phyloP scores from a whole-genome alignment of 2,329 filamentous ascomycete species.

The Penicillium sumatraense region DNA sequence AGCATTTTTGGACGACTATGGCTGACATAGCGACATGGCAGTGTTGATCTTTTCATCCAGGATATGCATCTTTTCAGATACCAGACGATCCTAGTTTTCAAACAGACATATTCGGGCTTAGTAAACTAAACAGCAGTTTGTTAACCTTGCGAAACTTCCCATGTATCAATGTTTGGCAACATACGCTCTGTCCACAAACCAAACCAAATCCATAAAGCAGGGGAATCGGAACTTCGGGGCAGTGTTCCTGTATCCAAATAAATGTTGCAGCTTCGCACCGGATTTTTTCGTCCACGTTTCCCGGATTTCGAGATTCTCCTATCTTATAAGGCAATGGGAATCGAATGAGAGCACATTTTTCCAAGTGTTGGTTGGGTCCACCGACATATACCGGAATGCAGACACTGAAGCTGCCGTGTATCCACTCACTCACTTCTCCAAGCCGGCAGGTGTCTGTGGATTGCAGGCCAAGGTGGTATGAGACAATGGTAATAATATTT shows the following conservation, averaged over 20 bases:
- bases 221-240: constrained; percentile 16
- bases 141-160: background rate
- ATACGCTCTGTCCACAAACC: constrained; percentile 16
- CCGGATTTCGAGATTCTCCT: constrained; percentile 41
- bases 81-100: constrained; percentile 26
- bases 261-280: constrained; percentile 48
- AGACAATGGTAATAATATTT: constrained; percentile 9
- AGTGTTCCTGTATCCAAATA: constrained; percentile 43
- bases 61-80: constrained; percentile 23
- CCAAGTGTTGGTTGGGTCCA: background rate
- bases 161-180: too few relatives aligned
- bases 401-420: constrained; percentile 34
- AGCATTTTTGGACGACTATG: constrained; percentile 18
- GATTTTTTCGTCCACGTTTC: constrained; percentile 50
- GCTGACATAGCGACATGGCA: constrained; percentile 31
- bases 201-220: constrained; percentile 20
- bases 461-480: constrained; percentile 6
- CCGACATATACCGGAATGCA: constrained; percentile 28
- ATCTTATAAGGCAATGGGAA: constrained; percentile 36
- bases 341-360: constrained; percentile 29
- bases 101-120: constrained; percentile 15
- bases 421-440: constrained; percentile 28
- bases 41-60: constrained; percentile 25
- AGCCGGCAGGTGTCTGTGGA: constrained; percentile 17
- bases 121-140: constrained; percentile 16